Conservation (phyloP, 1,139 yeast genomes). For the Geotrichum phurueaensis region DNA sequence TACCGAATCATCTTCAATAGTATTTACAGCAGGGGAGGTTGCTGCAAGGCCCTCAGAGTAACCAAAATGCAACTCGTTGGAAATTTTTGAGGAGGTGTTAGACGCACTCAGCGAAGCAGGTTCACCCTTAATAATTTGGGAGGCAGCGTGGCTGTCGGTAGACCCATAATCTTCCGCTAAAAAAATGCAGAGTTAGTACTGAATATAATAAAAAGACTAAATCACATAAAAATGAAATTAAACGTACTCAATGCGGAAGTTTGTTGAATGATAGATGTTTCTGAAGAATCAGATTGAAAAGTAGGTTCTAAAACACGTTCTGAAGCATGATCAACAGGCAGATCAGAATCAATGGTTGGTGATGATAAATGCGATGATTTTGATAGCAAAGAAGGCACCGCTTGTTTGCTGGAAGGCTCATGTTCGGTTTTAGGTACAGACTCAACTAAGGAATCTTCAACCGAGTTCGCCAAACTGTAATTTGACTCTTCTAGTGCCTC, state of each 20-base stretch:
- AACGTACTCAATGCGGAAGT: background rate
- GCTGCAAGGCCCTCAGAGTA: background rate
- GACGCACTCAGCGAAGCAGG: background rate
- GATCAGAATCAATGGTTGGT: background rate
- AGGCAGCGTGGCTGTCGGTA: background rate
- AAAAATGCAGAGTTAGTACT: background rate
- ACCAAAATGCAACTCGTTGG: background rate
- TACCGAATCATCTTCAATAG: background rate
- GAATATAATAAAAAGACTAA: background rate
- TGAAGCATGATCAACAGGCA: background rate
- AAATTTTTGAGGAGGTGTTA: background rate
- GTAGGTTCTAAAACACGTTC: background rate
- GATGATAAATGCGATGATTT: background rate
- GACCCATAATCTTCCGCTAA: background rate
- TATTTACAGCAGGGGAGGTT: background rate
- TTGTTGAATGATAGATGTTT: background rate
- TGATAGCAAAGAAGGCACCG: background rate
- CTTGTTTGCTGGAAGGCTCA: background rate
- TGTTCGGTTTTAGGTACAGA: background rate
- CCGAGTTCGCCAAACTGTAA: background rate
- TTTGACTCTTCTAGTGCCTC: background rate
- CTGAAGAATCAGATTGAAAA: background rate
- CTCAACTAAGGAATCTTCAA: background rate
- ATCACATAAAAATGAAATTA: background rate
- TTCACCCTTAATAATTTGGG: background rate